These are phyloP conservation scores for Pseudopyrenochaeta lycopersici DNA, from an alignment of 2,329 filamentous ascomycete genomes.

Conservation along the genomic window DNA sequence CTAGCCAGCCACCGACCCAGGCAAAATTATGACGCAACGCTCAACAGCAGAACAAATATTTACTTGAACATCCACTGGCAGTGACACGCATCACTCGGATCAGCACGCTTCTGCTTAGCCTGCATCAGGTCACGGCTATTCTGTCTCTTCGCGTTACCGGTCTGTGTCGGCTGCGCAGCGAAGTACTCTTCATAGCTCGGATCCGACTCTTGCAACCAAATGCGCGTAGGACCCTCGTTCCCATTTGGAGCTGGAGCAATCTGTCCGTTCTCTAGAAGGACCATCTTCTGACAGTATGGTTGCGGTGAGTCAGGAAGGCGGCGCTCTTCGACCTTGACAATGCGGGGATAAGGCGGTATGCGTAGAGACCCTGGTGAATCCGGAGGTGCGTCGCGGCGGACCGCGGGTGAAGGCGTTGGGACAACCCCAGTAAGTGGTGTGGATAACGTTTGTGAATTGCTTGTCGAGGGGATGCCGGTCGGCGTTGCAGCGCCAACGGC, in stretches of 20 bases:
- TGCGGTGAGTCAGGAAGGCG: slow-evolving; percentile 58
- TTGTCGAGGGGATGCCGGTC: slow-evolving; percentile 9
- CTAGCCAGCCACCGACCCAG: background rate
- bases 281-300: slow-evolving; percentile 73
- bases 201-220: slow-evolving; percentile 53
- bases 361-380: slow-evolving; percentile 29
- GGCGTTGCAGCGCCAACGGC: slow-evolving; percentile 14
- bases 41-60: slow-evolving; percentile 11
- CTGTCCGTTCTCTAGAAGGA: slow-evolving; percentile 62
- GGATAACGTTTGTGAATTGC: slow-evolving; percentile 9
- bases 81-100: slow-evolving; percentile 46
- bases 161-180: slow-evolving; percentile 13
- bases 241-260: slow-evolving; percentile 48
- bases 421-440: slow-evolving; percentile 10
- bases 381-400: slow-evolving; percentile 21
- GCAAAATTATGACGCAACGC: background rate
- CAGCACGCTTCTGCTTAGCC: slow-evolving; percentile 26
- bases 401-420: slow-evolving; percentile 15
- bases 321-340: slow-evolving; percentile 73
- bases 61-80: slow-evolving; percentile 52
- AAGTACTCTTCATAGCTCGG: slow-evolving; percentile 44
- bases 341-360: slow-evolving; percentile 60
- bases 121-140: slow-evolving; percentile 19
- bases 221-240: slow-evolving; percentile 46
- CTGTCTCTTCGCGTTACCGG: slow-evolving; percentile 9